Conservation (phyloP, 176 grass and related monocot species). For the Rhynchospora breviuscula region DNA sequence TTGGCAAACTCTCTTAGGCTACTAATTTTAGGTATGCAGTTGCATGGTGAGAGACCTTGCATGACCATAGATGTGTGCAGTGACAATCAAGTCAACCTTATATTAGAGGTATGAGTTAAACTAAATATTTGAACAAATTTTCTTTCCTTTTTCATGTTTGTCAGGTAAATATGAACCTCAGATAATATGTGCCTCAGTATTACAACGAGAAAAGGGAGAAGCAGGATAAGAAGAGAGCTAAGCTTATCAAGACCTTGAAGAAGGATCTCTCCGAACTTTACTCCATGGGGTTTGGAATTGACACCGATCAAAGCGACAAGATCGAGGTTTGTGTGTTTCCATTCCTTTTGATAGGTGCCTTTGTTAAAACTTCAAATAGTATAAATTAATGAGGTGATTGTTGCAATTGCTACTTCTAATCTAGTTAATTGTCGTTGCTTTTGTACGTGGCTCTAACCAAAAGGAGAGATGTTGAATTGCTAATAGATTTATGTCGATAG, state of each 20-base stretch:
- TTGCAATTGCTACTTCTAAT: not conserved
- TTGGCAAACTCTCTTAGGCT: constrained; percentile 50
- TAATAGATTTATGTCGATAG: not conserved
- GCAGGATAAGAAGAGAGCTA: constrained; percentile 36
- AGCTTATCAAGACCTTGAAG: constrained; percentile 34
- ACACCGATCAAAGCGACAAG: constrained; percentile 22
- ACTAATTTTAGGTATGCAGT: constrained; percentile 53
- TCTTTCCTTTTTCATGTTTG: too few species aligned
- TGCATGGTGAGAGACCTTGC: constrained; percentile 76
- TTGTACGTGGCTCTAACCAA: not conserved
- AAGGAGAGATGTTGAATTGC: not conserved
- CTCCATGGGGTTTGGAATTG: constrained; percentile 11
- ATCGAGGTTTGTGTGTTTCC: constrained; percentile 25
- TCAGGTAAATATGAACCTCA: too few species aligned
- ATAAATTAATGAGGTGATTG: not conserved
- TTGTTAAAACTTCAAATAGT: not conserved
- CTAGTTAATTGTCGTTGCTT: not conserved
- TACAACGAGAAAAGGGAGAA: constrained; percentile 18
- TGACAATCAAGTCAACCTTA: constrained; percentile 71
- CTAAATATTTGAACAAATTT: too few species aligned
- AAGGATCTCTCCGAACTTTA: constrained; percentile 30
- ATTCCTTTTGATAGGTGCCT: not conserved
- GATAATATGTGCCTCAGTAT: not conserved
- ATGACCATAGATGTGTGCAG: constrained; percentile 66
- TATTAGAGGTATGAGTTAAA: constrained; percentile 48